These are phyloP conservation scores for Blastocystis sp. DNA, from an alignment of 352 stramenopile genomes.

Conservation along the genomic window DNA sequence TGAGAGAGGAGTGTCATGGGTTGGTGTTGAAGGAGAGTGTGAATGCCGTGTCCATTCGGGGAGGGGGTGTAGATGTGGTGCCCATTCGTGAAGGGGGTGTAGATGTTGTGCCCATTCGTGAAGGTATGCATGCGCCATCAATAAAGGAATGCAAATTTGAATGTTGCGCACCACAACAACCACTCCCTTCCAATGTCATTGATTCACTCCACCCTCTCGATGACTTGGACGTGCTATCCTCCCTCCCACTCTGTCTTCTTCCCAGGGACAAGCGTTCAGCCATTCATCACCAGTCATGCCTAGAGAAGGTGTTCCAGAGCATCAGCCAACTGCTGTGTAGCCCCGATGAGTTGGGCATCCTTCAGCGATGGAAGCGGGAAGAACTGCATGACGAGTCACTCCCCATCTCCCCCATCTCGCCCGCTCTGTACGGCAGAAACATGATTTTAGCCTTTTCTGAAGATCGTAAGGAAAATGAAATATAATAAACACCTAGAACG, in stretches of 20 bases:
- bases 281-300: neutral
- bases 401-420: neutral
- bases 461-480: neutral
- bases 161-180: too few relatives aligned
- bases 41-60: too few relatives aligned
- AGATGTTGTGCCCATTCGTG: too few relatives aligned
- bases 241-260: neutral
- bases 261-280: neutral
- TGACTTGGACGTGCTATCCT: neutral
- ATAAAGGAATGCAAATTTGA: too few relatives aligned
- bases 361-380: neutral
- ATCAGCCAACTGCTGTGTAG: neutral
- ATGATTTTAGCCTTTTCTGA: neutral
- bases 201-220: neutral
- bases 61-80: too few relatives aligned
- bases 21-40: neutral
- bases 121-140: too few relatives aligned
- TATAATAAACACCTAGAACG: neutral
- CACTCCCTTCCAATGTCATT: neutral
- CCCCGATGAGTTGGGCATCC: neutral
- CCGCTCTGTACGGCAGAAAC: neutral
- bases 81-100: too few relatives aligned
- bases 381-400: neutral
- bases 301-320: neutral
- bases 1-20: conserved; percentile 29